These are phyloP conservation scores for Thraustochytrium striatum DNA, from an alignment of 352 stramenopile species.

Conservation along the genomic window DNA sequence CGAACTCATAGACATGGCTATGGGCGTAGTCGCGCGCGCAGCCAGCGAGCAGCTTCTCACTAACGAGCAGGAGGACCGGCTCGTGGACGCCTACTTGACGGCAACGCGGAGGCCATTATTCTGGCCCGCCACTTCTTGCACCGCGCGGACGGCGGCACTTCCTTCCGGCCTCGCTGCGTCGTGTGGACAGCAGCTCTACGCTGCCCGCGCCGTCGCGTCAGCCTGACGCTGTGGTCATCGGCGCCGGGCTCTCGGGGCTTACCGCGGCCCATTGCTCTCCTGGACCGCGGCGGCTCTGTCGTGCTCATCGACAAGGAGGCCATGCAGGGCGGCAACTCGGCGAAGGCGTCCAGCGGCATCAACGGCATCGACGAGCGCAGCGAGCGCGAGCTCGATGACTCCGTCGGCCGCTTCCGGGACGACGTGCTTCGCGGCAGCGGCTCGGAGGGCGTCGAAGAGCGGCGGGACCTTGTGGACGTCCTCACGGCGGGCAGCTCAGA, in stretches of 20 bases:
- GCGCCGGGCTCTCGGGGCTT: constrained; percentile 30
- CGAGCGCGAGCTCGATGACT: not conserved
- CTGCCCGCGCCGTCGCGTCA: not conserved
- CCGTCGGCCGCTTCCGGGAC: constrained; percentile 26
- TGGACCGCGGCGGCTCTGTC: constrained; percentile 55
- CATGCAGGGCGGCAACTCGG: constrained; percentile 78
- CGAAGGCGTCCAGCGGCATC: constrained; percentile 80
- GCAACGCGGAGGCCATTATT: not conserved
- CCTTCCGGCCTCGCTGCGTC: not conserved
- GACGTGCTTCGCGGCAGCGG: constrained; percentile 51
- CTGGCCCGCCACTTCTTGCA: not conserved
- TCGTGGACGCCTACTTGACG: constrained; percentile 15
- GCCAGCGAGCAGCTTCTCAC: not conserved
- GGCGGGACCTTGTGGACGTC: constrained; percentile 29
- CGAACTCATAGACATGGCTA: not conserved
- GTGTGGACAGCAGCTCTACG: not conserved
- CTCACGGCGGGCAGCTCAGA: constrained; percentile 29
- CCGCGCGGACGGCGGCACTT: not conserved
- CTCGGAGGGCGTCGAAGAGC: not conserved
- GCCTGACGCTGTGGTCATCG: constrained; percentile 34
- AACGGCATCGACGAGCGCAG: constrained; percentile 59
- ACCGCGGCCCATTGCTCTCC: constrained; percentile 34
- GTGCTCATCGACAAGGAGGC: constrained; percentile 78
- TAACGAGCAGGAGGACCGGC: not conserved
- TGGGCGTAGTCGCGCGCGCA: not conserved